phyloP scores from a whole-genome alignment of 495 filamentous ascomycete genomes.

The Penicillium silybi region DNA sequence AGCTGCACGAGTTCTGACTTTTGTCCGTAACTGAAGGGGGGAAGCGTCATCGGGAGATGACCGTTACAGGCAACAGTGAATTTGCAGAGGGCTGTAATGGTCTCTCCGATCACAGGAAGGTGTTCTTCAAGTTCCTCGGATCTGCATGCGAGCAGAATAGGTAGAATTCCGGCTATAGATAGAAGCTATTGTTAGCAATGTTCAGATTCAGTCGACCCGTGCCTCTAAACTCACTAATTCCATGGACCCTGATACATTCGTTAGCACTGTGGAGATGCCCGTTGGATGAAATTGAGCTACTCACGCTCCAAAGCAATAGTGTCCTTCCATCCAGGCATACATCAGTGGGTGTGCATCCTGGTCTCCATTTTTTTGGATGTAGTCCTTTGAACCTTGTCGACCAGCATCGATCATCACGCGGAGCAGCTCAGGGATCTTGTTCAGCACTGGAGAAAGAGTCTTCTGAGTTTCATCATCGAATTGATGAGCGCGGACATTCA shows the following conservation, averaged over 20 bases:
- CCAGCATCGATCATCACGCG: slow-evolving; percentile 35
- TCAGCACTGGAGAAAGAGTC: slow-evolving; percentile 19
- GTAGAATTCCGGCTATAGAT: slow-evolving; percentile 37
- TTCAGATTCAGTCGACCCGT: not conserved
- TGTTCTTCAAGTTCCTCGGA: slow-evolving; percentile 27
- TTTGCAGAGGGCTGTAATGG: slow-evolving; percentile 37
- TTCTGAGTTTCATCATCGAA: slow-evolving; percentile 16
- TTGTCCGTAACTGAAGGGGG: slow-evolving; percentile 10
- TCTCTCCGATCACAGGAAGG: slow-evolving; percentile 33
- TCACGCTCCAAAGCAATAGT: slow-evolving; percentile 42
- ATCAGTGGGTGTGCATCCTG: slow-evolving; percentile 40
- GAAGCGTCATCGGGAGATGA: slow-evolving; percentile 39
- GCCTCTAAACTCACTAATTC: slow-evolving; percentile 23
- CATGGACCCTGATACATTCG: slow-evolving; percentile 24
- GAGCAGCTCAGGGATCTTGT: slow-evolving; percentile 28
- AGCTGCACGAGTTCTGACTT: slow-evolving; percentile 40
- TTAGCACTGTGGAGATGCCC: not conserved
- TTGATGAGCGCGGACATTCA: slow-evolving; percentile 31
- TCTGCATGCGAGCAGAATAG: slow-evolving; percentile 38
- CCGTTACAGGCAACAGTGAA: slow-evolving; percentile 34
- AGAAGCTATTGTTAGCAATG: not conserved
- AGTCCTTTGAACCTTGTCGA: slow-evolving; percentile 29
- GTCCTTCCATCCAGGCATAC: slow-evolving; percentile 43
- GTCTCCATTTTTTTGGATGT: slow-evolving; percentile 25
- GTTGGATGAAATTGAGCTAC: slow-evolving; percentile 5